A percentile compares a stretch with the other conserved stretches of the same genome.
Evolutionary conservation across 768 basidiomycete genomes (phyloP).

Genomic region (Mycena vulgaris): DNA sequence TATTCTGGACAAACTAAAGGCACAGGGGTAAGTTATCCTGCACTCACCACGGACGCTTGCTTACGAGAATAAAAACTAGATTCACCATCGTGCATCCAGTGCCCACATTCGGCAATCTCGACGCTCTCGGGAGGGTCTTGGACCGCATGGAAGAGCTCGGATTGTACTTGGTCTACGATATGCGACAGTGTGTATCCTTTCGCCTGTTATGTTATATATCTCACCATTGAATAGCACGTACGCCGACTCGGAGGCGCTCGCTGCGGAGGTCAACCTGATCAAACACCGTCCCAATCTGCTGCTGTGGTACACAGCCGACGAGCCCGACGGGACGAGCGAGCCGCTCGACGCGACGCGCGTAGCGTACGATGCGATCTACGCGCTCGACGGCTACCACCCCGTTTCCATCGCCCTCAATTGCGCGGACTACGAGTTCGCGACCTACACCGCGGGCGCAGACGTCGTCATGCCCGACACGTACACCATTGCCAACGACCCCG

Average conservation of each 20-base stretch:
- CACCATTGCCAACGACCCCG: constrained; percentile 56
- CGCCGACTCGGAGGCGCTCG: constrained; percentile 59
- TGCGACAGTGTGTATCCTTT: constrained; percentile 63
- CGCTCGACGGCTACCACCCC: constrained; percentile 72
- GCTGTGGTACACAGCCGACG: constrained; percentile 38
- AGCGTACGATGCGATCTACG: constrained; percentile 63
- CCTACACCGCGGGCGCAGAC: constrained; percentile 67
- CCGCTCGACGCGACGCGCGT: constrained; percentile 60
- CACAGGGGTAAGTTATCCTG: constrained; percentile 53
- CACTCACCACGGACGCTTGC: not conserved
- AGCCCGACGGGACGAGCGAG: constrained; percentile 46
- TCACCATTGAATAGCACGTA: constrained; percentile 57
- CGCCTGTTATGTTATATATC: not conserved
- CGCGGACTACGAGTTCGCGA: constrained; percentile 65
- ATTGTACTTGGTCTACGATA: constrained; percentile 73
- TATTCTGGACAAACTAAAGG: constrained; percentile 60
- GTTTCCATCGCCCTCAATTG: constrained; percentile 66
- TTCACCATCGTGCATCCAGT: constrained; percentile 66
- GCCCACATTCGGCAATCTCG: constrained; percentile 65
- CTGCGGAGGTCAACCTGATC: constrained; percentile 65
- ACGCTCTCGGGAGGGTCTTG: constrained; percentile 57
- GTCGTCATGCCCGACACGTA: constrained; percentile 69
- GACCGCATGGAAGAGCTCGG: constrained; percentile 69
- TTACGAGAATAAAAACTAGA: not conserved
- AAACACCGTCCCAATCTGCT: constrained; percentile 61